Percentiles rank a stretch among this genome's conserved stretches.
Evolutionary conservation across 805 yeast species (phyloP).

Genomic region (Hanseniaspora valbyensis): DNA sequence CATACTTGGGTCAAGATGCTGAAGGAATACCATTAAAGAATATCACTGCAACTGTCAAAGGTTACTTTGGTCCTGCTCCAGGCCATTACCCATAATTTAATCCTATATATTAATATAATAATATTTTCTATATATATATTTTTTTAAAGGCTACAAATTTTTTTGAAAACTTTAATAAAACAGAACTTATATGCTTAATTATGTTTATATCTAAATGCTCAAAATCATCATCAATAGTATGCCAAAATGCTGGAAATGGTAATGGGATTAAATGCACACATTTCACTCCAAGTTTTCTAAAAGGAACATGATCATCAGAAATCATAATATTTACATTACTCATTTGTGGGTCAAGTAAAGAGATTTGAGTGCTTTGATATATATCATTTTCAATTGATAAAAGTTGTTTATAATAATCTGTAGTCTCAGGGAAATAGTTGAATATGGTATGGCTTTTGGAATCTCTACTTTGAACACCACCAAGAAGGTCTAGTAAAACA

Average conservation of each 20-base stretch:
- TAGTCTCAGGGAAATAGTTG: constrained; percentile 38
- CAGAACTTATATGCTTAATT: constrained; percentile 37
- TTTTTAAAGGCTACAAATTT: constrained; percentile 24
- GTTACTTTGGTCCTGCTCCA: constrained; percentile 25
- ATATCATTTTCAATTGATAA: constrained; percentile 27
- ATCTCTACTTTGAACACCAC: constrained; percentile 24
- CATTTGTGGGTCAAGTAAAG: not conserved
- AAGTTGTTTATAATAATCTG: constrained; percentile 30
- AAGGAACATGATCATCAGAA: constrained; percentile 49
- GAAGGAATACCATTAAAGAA: constrained; percentile 18
- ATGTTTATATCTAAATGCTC: constrained; percentile 32
- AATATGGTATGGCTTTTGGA: constrained; percentile 25
- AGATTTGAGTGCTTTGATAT: not conserved
- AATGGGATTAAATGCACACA: constrained; percentile 44
- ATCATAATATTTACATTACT: constrained; percentile 16
- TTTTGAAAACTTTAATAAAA: constrained; percentile 33
- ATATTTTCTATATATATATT: not conserved
- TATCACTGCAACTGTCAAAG: constrained; percentile 18
- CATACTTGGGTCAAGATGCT: constrained; percentile 20
- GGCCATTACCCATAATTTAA: constrained; percentile 25
- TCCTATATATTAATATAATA: not conserved
- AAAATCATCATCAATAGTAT: constrained; percentile 39
- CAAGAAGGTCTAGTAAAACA: constrained; percentile 42
- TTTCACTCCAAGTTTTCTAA: constrained; percentile 36
- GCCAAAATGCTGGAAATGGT: constrained; percentile 45